phyloP scores from a whole-genome alignment of 495 filamentous ascomycete species.

The Penicillium salamii region DNA sequence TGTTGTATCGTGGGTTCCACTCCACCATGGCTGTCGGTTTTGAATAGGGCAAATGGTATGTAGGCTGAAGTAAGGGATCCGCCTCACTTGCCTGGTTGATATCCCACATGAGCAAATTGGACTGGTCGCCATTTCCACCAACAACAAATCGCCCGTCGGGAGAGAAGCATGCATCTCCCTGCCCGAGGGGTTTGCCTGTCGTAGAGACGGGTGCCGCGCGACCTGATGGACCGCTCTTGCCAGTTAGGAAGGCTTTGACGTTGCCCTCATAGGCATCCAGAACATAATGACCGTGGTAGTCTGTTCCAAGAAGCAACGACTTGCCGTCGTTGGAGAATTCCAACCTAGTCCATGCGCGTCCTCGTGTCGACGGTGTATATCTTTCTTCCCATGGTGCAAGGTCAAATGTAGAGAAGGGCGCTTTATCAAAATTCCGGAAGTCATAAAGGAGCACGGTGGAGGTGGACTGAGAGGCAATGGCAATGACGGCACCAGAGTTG shows the following conservation, averaged over 20 bases:
- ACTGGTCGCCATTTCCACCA: conserved; percentile 66
- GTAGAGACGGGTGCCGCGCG: conserved; percentile 45
- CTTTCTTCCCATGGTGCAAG: conserved; percentile 57
- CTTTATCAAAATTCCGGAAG: conserved; percentile 84
- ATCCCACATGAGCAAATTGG: conserved; percentile 82
- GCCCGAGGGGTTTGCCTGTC: conserved; percentile 50
- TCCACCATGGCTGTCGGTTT: conserved; percentile 71
- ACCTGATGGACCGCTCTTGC: conserved; percentile 42
- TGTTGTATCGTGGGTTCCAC: conserved; percentile 86
- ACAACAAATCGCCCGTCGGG: conserved; percentile 85
- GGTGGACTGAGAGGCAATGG: conserved; percentile 77
- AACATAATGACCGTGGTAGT: conserved; percentile 76
- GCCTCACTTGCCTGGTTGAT: conserved; percentile 51
- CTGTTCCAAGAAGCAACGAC: conserved; percentile 75
- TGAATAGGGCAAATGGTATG: conserved; percentile 60
- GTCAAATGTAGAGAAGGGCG: conserved; percentile 85
- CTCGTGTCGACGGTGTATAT: conserved; percentile 48
- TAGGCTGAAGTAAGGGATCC: conserved; percentile 60
- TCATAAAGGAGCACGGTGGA: conserved; percentile 86
- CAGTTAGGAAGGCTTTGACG: conserved; percentile 61
- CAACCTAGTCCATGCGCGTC: conserved; percentile 72
- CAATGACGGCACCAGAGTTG: conserved; percentile 83
- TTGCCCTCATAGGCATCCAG: conserved; percentile 84
- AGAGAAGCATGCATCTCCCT: conserved; percentile 83
- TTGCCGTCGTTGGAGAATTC: conserved; percentile 97